These are phyloP conservation scores for Sugiyamaella smithiae DNA, from an alignment of 805 yeast species.

Conservation along the genomic window DNA sequence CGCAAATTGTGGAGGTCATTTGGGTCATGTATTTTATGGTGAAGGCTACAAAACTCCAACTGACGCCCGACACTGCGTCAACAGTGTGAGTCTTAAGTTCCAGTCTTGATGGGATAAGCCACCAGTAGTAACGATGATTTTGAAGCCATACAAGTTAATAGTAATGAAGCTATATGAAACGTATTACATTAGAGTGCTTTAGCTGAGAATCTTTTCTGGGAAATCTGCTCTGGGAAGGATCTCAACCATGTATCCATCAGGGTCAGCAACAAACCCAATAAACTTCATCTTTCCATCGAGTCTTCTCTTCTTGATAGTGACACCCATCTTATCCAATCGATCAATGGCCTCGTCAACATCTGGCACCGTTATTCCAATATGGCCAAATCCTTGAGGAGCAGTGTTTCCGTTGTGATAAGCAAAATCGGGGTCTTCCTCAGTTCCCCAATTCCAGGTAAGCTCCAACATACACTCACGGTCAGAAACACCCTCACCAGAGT, in stretches of 20 bases:
- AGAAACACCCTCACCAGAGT: conserved; percentile 34
- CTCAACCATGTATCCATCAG: conserved; percentile 87
- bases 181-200: neutral
- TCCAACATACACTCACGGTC: conserved; percentile 72
- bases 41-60: conserved; percentile 91
- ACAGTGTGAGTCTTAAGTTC: conserved; percentile 77
- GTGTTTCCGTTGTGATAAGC: conserved; percentile 82
- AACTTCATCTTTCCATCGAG: conserved; percentile 49
- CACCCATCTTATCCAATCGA: conserved; percentile 46
- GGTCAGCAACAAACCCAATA: conserved; percentile 80
- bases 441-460: conserved; percentile 94
- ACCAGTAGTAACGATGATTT: no score
- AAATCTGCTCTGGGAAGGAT: conserved; percentile 47
- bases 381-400: conserved; percentile 80
- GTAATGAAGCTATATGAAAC: no score
- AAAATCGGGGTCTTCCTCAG: conserved; percentile 74
- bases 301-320: conserved; percentile 44
- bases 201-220: conserved; percentile 24
- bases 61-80: conserved; percentile 92
- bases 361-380: conserved; percentile 68
- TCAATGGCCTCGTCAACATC: conserved; percentile 56
- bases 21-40: conserved; percentile 93
- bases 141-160: no score
- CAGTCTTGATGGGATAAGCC: conserved; percentile 11
- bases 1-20: conserved; percentile 83